phyloP scores from a whole-genome alignment of 192 early-diverging fungal genomes.

The Coemansia sp. region DNA sequence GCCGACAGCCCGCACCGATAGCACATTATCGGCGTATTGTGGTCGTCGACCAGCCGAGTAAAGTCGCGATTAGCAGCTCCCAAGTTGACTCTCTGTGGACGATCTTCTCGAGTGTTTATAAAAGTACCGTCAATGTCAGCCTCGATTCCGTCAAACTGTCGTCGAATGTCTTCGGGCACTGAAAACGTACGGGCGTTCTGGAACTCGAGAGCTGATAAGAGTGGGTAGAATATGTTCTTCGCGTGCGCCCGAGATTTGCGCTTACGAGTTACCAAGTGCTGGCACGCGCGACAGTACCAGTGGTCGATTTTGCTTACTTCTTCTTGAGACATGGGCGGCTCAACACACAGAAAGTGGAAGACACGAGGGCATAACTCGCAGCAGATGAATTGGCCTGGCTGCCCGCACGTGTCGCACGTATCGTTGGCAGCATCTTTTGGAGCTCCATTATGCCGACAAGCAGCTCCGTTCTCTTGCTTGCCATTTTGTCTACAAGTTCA shows the following conservation, averaged over 20 bases:
- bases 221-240: conserved; percentile 51
- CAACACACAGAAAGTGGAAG: conserved; percentile 51
- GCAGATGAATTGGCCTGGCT: conserved; percentile 52
- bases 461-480: conserved; percentile 12
- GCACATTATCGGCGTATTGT: conserved; percentile 45
- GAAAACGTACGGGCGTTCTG: conserved; percentile 46
- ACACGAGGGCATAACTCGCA: conserved; percentile 54
- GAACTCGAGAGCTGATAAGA: conserved; percentile 37
- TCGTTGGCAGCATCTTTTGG: conserved; percentile 25
- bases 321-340: conserved; percentile 49
- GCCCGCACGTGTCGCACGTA: conserved; percentile 50
- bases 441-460: not conserved
- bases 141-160: conserved; percentile 50
- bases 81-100: conserved; percentile 26
- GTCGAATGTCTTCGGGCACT: conserved; percentile 54
- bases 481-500: conserved; percentile 3
- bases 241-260: conserved; percentile 48
- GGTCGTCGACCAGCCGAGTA: conserved; percentile 45
- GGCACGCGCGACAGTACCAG: conserved; percentile 53
- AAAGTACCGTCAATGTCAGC: conserved; percentile 44
- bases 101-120: conserved; percentile 41
- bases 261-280: conserved; percentile 24
- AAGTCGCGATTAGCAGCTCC: conserved; percentile 40
- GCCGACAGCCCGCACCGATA: conserved; percentile 52
- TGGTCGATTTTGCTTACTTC: conserved; percentile 35